A percentile compares a stretch with the other conserved stretches of the same genome.
These are phyloP conservation scores for Hericium coralloides DNA, from an alignment of 768 basidiomycete species.

Conservation along the genomic window DNA sequence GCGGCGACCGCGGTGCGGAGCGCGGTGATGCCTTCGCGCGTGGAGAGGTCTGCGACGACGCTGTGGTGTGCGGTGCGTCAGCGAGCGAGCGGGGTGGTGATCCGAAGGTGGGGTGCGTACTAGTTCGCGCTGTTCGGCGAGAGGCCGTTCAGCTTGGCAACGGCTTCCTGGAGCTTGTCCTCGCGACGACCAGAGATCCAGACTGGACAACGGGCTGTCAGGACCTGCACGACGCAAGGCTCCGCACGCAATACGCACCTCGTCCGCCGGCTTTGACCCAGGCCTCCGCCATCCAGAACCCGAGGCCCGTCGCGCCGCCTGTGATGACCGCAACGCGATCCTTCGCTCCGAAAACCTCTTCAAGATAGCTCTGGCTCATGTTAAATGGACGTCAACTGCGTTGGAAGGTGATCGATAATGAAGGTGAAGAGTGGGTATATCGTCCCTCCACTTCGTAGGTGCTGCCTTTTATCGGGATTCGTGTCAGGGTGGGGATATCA, in stretches of 20 bases:
- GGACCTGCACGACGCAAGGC: slow-evolving; percentile 17
- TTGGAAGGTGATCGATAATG: too few species aligned
- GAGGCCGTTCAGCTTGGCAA: slow-evolving; percentile 35
- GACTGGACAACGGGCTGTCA: too few species aligned
- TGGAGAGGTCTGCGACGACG: slow-evolving; percentile 49
- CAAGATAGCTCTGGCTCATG: too few species aligned
- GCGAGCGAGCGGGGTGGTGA: slow-evolving; percentile 52
- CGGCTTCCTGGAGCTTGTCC: slow-evolving; percentile 50
- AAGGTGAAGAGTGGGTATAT: too few species aligned
- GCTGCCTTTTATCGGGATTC: too few species aligned
- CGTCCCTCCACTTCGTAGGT: too few species aligned
- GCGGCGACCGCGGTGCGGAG: slow-evolving; percentile 41
- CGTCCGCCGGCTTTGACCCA: slow-evolving; percentile 72
- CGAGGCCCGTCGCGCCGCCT: slow-evolving; percentile 71
- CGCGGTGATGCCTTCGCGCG: slow-evolving; percentile 30
- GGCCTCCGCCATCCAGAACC: slow-evolving; percentile 72
- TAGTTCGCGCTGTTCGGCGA: slow-evolving; percentile 3
- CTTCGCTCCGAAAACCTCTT: slow-evolving; percentile 46
- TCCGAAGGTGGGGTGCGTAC: slow-evolving; percentile 26
- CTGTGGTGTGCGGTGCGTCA: slow-evolving; percentile 53
- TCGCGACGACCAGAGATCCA: slow-evolving; percentile 38
- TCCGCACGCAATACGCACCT: slow-evolving; percentile 50
- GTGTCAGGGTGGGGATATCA: too few species aligned
- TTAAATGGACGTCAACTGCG: too few species aligned
- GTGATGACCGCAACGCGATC: slow-evolving; percentile 65